Evolutionary conservation across 2,329 filamentous ascomycete species (phyloP), one percentile per base, ranked within the genome.

Genomic region (Trichothecium roseum): DNA sequence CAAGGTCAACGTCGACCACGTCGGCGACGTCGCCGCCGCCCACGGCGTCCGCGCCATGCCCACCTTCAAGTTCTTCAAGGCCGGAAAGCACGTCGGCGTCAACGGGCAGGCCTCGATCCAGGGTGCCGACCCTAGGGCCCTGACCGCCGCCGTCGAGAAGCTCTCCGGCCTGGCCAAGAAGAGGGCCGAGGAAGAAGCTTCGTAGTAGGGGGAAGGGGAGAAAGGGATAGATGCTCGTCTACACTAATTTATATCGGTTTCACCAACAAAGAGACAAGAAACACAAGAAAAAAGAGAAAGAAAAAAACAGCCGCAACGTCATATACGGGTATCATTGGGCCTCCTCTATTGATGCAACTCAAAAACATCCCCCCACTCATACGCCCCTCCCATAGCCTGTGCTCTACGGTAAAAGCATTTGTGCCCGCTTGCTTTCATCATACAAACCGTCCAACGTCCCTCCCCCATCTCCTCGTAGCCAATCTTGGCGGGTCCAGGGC

Each of bases 1-100:
- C 69, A 93, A 94, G 73, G 69, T 95, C 57, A 87, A 96, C 62
- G 86, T 94, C 48, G 89, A 96, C 61, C 71, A 86, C 44, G 69
- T 87, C 29, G 66, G 78, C 46, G 78, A 84, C 1, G 72, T 91
- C 32, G 78, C 85, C 17, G 69, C 78, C 49, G 75, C 86, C 50
- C 79, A 91, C 48, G 73, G 74, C 46, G 74, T 96, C 58, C 78
- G 82, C 51, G 86, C 88, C 58, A 95, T 96, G 89, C 89, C 89
- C 34, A 94, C 87, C 9, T 95, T 96, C 62, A 50, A 84, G 38
- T 65, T 94, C 56, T 94, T 89, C 77, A 87, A 88, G 72, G 63
- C 81, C 45, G 85, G 82, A 45, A 45, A 45, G 36, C 49, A 50
- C 35, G 53, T 55, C 27, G 48, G 45, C 16, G 53, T 57, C 10